Evolutionary conservation across 2,329 filamentous ascomycete genomes (phyloP).

Genomic region (Hypoxylon sp.): DNA sequence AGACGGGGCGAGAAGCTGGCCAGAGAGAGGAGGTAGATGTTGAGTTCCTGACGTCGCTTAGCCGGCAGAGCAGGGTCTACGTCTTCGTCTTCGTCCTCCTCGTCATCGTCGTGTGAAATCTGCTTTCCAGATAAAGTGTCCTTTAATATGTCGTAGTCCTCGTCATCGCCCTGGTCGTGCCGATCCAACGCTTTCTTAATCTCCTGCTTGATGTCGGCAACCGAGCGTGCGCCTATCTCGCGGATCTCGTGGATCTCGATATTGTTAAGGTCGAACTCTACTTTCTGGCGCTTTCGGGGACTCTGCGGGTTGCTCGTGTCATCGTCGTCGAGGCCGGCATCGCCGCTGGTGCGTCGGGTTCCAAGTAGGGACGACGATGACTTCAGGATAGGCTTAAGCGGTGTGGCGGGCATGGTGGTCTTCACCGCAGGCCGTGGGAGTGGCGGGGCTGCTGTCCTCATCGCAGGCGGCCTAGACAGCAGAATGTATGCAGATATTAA

Average conservation of each 20-base stretch:
- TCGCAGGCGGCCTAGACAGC: conserved; percentile 35
- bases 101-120: conserved; percentile 53
- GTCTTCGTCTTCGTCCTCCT: conserved; percentile 59
- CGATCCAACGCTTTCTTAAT: conserved; percentile 64
- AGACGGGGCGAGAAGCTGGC: conserved; percentile 68
- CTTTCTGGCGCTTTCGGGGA: conserved; percentile 63
- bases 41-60: conserved; percentile 59
- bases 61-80: conserved; percentile 47
- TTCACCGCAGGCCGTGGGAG: conserved; percentile 50
- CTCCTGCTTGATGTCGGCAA: conserved; percentile 63
- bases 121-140: conserved; percentile 63
- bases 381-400: conserved; percentile 63
- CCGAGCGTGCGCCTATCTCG: conserved; percentile 60
- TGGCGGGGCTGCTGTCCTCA: conserved; percentile 42
- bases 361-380: conserved; percentile 54
- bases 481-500: conserved; percentile 5
- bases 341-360: conserved; percentile 52
- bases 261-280: conserved; percentile 65
- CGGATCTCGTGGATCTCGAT: conserved; percentile 65
- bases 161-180: conserved; percentile 64
- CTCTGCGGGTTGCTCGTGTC: conserved; percentile 50
- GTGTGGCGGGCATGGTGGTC: conserved; percentile 49
- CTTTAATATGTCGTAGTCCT: conserved; percentile 68
- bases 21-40: conserved; percentile 69
- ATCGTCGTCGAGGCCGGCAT: conserved; percentile 52